Evolutionary conservation across 495 filamentous ascomycete genomes (phyloP), one percentile per base, ranked within the genome.

Genomic region (Tuber magnatum): DNA sequence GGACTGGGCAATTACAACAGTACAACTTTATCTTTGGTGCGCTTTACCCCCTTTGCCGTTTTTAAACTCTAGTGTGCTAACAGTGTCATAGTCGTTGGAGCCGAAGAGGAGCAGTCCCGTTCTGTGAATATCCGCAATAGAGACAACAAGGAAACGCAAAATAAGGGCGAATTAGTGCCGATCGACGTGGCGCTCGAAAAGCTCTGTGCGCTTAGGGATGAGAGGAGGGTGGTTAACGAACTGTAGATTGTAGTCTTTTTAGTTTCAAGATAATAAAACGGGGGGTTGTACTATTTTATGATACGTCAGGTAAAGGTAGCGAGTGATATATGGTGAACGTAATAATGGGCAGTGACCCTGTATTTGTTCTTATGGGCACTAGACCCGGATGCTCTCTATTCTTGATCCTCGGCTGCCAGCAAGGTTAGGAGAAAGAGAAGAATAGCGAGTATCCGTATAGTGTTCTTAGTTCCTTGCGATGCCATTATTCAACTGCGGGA

Each of bases 11-110:
- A 84, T 80, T 97, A 76, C 86, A 90, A 18, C 92, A 96, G 82
- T 97, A 97, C 85, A 97, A 97, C 85, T 94, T 94, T 83, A 93
- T 94, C 79, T 92, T 95, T 77, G 91, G 91, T 91, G 86, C 84
- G 85, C 83, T 65, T 46, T 41, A 72, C 46, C 24, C 38, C 20
- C 48, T 44, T 28, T 38, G 14, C 32, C 22, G 42, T 48, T 4
- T 14, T 35, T 20, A 51, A 43, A 42, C n/a, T 22, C 73, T 65
- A 9, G 20, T 32, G 61, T 56, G 42, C 24, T 77, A 69, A 42
- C 22, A 41, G 70, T 43, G 28, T 69, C 43, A 75, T 80, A 93
- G 92, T 97, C 46, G 93, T 97, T 22, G 94, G 94, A 71, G 92
- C 91, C 32, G 86, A 91, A 81, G 93, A 97, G 85, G 91, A 87